Conservation (phyloP, 2,329 filamentous ascomycete species). For the Aureobasidium subglaciale region DNA sequence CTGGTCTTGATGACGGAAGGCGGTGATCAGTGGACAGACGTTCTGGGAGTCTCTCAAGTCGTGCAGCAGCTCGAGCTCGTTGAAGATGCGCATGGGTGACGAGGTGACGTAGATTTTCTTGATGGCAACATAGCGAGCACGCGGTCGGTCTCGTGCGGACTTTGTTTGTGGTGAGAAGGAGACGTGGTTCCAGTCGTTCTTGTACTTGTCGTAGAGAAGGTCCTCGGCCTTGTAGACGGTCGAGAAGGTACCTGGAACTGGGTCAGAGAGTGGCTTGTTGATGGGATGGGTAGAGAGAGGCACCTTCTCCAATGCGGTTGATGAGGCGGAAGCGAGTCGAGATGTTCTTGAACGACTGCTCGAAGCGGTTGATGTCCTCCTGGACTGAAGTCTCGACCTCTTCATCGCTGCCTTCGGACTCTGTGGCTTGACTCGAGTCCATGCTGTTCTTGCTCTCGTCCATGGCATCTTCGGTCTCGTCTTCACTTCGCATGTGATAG, state of each 20-base stretch:
- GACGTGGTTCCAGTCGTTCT: slow-evolving; percentile 76
- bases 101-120: slow-evolving; percentile 99
- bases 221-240: slow-evolving; percentile 99
- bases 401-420: slow-evolving; percentile 45
- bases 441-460: slow-evolving; percentile 44
- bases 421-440: slow-evolving; percentile 46
- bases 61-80: slow-evolving; percentile 88
- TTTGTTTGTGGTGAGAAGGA: slow-evolving; percentile 57
- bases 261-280: background rate
- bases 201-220: slow-evolving; percentile 71
- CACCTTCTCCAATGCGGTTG: slow-evolving; percentile 95
- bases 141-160: slow-evolving; percentile 31
- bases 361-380: slow-evolving; percentile 81
- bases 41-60: slow-evolving; percentile 75
- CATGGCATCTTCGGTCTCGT: slow-evolving; percentile 23
- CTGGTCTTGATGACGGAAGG: slow-evolving; percentile 91
- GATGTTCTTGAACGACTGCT: slow-evolving; percentile 76
- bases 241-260: slow-evolving; percentile 75
- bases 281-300: slow-evolving; percentile 13
- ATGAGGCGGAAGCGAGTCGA: slow-evolving; percentile 79
- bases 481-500: slow-evolving; percentile 16
- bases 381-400: slow-evolving; percentile 61
- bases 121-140: slow-evolving; percentile 80
- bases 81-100: slow-evolving; percentile 85
- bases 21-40: slow-evolving; percentile 92